phyloP scores from a whole-genome alignment of 768 basidiomycete species.

The Russula dissimulans region DNA sequence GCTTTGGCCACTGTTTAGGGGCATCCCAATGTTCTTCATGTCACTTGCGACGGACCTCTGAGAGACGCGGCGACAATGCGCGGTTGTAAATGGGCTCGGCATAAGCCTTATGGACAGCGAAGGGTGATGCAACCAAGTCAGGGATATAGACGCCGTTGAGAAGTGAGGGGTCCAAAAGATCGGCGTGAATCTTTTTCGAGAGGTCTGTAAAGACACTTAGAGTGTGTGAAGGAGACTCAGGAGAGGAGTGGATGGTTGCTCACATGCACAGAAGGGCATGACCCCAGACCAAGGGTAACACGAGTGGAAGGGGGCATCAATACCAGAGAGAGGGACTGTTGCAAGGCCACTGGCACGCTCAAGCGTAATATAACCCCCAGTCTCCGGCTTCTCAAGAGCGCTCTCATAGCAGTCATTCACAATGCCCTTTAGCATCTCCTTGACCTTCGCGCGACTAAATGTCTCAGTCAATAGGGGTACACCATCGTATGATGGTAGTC shows the following conservation, averaged over 20 bases:
- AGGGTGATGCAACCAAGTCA: slow-evolving; percentile 86
- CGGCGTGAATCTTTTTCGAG: slow-evolving; percentile 55
- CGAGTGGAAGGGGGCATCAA: too few relatives aligned
- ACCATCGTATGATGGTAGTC: neutral
- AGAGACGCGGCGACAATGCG: slow-evolving; percentile 89
- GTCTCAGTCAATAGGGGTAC: slow-evolving; percentile 59
- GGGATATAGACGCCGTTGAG: slow-evolving; percentile 94
- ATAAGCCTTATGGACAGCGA: slow-evolving; percentile 76
- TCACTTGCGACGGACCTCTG: slow-evolving; percentile 91
- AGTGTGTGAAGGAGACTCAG: too few relatives aligned
- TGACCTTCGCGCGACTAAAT: slow-evolving; percentile 85
- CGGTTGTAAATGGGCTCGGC: slow-evolving; percentile 94
- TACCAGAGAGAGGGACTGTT: too few relatives aligned
- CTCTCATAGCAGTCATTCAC: slow-evolving; percentile 39
- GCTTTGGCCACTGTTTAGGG: slow-evolving; percentile 74
- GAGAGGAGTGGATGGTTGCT: slow-evolving; percentile 28
- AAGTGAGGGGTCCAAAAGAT: slow-evolving; percentile 89
- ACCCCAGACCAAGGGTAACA: slow-evolving; percentile 90
- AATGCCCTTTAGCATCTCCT: slow-evolving; percentile 91
- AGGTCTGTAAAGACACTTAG: slow-evolving; percentile 25
- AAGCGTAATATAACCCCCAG: too few relatives aligned
- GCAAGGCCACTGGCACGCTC: too few relatives aligned
- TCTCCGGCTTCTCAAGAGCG: too few relatives aligned
- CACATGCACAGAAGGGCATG: slow-evolving; percentile 93
- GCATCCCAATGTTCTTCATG: slow-evolving; percentile 84